phyloP scores from a whole-genome alignment of 2,329 filamentous ascomycete genomes.

The Aspergillus sp. region DNA sequence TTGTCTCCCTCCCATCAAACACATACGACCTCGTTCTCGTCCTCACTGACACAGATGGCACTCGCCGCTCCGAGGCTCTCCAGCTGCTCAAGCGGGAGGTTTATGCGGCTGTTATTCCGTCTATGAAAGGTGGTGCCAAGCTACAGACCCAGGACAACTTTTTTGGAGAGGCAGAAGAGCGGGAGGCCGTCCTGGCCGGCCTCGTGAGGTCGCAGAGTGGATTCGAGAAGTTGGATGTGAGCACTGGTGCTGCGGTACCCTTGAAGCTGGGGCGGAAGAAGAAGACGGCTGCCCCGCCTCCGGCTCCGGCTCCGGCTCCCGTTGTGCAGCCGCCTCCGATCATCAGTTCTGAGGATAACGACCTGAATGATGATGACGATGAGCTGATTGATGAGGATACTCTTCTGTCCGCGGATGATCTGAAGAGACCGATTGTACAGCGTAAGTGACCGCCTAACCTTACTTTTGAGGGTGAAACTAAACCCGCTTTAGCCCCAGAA shows the following conservation, averaged over 20 bases:
- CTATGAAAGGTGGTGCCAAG: constrained; percentile 37
- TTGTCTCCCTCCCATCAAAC: constrained; percentile 71
- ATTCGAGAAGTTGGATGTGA: constrained; percentile 71
- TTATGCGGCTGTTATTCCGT: constrained; percentile 66
- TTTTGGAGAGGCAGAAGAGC: constrained; percentile 15
- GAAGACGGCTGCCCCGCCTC: constrained; percentile 29
- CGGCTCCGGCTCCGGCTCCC: background rate
- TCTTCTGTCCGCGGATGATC: constrained; percentile 80
- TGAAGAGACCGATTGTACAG: constrained; percentile 72
- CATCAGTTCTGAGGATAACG: constrained; percentile 11
- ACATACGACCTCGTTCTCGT: constrained; percentile 86
- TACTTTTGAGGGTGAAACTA: constrained; percentile 14
- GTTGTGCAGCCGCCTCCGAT: constrained; percentile 8
- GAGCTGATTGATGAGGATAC: constrained; percentile 90
- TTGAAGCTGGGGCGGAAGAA: constrained; percentile 68
- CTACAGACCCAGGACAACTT: constrained; percentile 21
- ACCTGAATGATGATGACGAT: constrained; percentile 69
- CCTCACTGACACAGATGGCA: constrained; percentile 73
- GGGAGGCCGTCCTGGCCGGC: constrained; percentile 81
- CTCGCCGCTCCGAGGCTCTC: constrained; percentile 61
- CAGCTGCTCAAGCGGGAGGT: constrained; percentile 67
- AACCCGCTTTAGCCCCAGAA: constrained; percentile 63
- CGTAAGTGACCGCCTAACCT: constrained; percentile 58
- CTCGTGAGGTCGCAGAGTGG: constrained; percentile 64
- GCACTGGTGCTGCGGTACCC: constrained; percentile 55